These are phyloP conservation scores for Aspergillus ochraceoroseus DNA, from an alignment of 2,329 filamentous ascomycete species.

Conservation along the genomic window DNA sequence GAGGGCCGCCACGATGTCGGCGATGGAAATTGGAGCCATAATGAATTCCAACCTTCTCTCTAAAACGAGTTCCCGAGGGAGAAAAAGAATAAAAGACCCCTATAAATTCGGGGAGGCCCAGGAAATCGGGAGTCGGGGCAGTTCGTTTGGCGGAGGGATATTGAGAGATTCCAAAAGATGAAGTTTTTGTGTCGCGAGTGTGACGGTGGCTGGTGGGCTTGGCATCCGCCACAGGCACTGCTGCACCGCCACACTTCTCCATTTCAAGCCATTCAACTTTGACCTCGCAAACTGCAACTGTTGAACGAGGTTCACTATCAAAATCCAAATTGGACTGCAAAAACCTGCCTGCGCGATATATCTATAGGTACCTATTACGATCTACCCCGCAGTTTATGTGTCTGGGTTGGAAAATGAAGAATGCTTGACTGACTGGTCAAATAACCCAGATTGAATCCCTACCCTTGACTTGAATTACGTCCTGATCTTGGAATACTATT, in stretches of 20 bases:
- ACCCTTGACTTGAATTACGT: too few relatives aligned
- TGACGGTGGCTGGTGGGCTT: conserved; percentile 17
- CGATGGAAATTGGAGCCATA: conserved; percentile 54
- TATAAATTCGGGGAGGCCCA: conserved; percentile 4
- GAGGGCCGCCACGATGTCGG: conserved; percentile 65
- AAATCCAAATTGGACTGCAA: too few relatives aligned
- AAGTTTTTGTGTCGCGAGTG: conserved; percentile 24
- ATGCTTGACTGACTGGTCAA: too few relatives aligned
- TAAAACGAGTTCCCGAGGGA: conserved; percentile 6
- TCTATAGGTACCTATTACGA: too few relatives aligned
- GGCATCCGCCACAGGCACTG: conserved; percentile 8
- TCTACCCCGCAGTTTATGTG: too few relatives aligned
- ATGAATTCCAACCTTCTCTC: conserved; percentile 16
- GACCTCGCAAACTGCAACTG: too few relatives aligned
- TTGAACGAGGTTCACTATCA: too few relatives aligned
- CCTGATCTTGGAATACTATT: too few relatives aligned
- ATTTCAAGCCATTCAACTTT: not conserved
- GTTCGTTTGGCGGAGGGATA: conserved; percentile 15
- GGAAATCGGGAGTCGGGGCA: conserved; percentile 6
- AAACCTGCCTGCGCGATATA: too few relatives aligned
- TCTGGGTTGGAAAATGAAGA: too few relatives aligned
- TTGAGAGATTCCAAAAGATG: conserved; percentile 13
- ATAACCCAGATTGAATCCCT: too few relatives aligned
- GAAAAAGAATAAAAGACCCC: conserved; percentile 4
- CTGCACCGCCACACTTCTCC: conserved; percentile 7